Evolutionary conservation across 2,329 filamentous ascomycete species (phyloP).

Genomic region (Huntiella decipiens): DNA sequence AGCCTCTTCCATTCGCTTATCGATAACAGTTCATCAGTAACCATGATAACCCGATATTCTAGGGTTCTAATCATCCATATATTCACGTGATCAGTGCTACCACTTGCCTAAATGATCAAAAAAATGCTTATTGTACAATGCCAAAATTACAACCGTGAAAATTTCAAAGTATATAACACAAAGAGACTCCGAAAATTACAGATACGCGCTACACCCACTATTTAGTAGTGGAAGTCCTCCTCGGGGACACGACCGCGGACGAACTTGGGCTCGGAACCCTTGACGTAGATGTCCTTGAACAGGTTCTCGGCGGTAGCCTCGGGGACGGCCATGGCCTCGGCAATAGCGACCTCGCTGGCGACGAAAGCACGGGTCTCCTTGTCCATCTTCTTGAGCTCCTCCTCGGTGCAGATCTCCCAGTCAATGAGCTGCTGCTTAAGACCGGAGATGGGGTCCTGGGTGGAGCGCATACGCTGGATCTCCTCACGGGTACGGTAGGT

Average conservation of each 20-base stretch:
- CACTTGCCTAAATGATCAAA: too few relatives aligned
- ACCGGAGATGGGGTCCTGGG: slow-evolving; percentile 93
- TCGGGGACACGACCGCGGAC: slow-evolving; percentile 74
- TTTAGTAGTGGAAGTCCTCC: slow-evolving; percentile 69
- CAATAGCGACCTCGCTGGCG: slow-evolving; percentile 73
- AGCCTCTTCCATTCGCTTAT: too few relatives aligned
- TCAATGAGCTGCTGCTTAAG: slow-evolving; percentile 97
- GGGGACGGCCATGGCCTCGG: slow-evolving; percentile 71
- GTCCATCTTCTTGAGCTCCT: slow-evolving; percentile 90
- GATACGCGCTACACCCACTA: background rate
- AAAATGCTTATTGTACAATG: too few relatives aligned
- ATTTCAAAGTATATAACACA: too few relatives aligned
- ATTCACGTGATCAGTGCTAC: too few relatives aligned
- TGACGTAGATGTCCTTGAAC: slow-evolving; percentile 91
- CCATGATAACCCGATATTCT: too few relatives aligned
- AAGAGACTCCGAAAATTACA: too few relatives aligned
- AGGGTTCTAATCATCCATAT: too few relatives aligned
- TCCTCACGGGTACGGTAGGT: slow-evolving; percentile 98
- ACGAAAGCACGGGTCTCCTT: slow-evolving; percentile 77
- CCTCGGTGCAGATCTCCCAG: slow-evolving; percentile 79
- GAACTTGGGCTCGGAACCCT: slow-evolving; percentile 70
- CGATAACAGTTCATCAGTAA: too few relatives aligned
- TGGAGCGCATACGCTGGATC: slow-evolving; percentile 98
- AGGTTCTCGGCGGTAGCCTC: slow-evolving; percentile 66
- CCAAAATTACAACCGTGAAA: too few relatives aligned